phyloP scores from a whole-genome alignment of 2,329 filamentous ascomycete genomes.

The Fusarium continuum region DNA sequence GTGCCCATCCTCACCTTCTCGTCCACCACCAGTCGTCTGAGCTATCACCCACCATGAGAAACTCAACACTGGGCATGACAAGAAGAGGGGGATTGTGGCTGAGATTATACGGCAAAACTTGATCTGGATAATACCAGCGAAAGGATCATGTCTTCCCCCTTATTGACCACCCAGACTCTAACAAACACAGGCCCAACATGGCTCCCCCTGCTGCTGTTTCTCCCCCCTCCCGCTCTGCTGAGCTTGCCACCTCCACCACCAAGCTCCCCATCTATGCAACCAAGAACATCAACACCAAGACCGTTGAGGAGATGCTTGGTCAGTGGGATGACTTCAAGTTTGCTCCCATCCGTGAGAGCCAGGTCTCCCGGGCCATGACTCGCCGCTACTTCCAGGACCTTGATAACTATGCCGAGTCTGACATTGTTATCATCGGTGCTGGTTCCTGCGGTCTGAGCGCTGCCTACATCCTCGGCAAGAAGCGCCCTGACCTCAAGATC shows the following conservation, averaged over 20 bases:
- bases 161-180: conserved; percentile 45
- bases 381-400: conserved; percentile 92
- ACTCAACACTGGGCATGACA: not conserved
- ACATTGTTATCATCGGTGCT: conserved; percentile 92
- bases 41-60: not conserved
- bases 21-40: not conserved
- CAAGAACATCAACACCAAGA: conserved; percentile 46
- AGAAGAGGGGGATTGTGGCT: conserved; percentile 52
- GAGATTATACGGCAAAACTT: conserved; percentile 97
- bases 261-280: conserved; percentile 33
- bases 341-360: conserved; percentile 86
- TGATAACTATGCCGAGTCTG: conserved; percentile 88
- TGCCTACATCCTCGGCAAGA: conserved; percentile 83
- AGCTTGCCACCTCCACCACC: conserved; percentile 49
- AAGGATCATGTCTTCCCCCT: conserved; percentile 91
- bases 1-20: conserved; percentile 54
- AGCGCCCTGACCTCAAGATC: conserved; percentile 89
- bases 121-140: conserved; percentile 99
- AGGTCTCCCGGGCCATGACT: conserved; percentile 94
- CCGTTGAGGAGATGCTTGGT: conserved; percentile 62
- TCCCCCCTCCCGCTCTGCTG: conserved; percentile 60
- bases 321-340: conserved; percentile 88
- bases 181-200: conserved; percentile 51
- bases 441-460: conserved; percentile 88
- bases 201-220: conserved; percentile 79